Conservation (phyloP, 2,329 filamentous ascomycete species). For the Leptodontidium sp. region DNA sequence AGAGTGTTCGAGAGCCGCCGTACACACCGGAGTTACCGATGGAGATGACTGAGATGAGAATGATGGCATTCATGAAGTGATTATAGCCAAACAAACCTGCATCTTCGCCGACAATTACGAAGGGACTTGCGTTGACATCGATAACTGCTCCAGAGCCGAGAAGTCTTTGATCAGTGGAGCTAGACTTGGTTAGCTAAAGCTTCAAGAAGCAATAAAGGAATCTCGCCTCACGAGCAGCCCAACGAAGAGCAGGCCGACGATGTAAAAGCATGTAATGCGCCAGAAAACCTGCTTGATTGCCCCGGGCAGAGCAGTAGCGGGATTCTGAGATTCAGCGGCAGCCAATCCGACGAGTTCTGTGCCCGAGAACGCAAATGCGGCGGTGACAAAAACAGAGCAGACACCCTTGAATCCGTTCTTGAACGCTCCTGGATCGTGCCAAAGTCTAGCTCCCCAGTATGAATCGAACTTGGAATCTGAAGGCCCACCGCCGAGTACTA, state of each 20-base stretch:
- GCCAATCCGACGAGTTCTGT: slow-evolving; percentile 79
- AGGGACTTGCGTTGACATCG: slow-evolving; percentile 80
- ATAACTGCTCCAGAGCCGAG: slow-evolving; percentile 62
- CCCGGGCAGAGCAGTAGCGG: slow-evolving; percentile 79
- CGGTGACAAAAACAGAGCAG: slow-evolving; percentile 78
- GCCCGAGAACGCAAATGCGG: slow-evolving; percentile 77
- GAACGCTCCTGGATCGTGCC: slow-evolving; percentile 81
- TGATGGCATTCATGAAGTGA: slow-evolving; percentile 90
- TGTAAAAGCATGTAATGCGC: slow-evolving; percentile 90
- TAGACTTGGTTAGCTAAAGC: slow-evolving; percentile 43
- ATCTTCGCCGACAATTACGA: slow-evolving; percentile 89
- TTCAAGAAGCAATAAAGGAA: no score
- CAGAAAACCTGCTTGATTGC: slow-evolving; percentile 94
- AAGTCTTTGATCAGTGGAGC: slow-evolving; percentile 71
- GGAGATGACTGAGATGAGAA: slow-evolving; percentile 86
- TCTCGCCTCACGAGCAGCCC: slow-evolving; percentile 71
- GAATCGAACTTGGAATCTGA: slow-evolving; percentile 73
- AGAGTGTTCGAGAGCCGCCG: slow-evolving; percentile 86
- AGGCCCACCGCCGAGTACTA: slow-evolving; percentile 78
- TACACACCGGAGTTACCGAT: slow-evolving; percentile 94
- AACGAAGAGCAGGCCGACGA: slow-evolving; percentile 80
- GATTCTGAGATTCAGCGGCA: slow-evolving; percentile 78
- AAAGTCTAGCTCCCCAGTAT: slow-evolving; percentile 68
- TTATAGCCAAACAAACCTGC: slow-evolving; percentile 84
- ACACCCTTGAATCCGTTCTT: slow-evolving; percentile 82